phyloP scores from a whole-genome alignment of 2,329 filamentous ascomycete species.

The Xylariales sp. region DNA sequence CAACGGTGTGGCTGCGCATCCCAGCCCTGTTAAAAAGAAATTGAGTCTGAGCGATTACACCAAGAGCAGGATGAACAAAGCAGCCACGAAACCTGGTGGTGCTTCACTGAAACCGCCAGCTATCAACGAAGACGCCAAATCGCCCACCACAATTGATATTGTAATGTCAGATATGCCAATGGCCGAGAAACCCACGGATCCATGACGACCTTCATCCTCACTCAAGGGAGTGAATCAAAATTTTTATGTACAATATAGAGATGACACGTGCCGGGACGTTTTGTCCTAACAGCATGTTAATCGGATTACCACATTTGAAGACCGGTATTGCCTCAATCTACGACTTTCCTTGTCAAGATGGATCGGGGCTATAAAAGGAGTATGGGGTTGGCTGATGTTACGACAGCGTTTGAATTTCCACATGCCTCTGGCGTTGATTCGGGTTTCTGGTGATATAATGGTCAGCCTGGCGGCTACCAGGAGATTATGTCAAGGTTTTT shows the following conservation, averaged over 20 bases:
- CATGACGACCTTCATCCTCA: conserved; percentile 8
- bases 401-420: neutral
- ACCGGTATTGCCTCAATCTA: neutral
- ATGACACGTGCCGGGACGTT: conserved; percentile 10
- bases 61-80: conserved; percentile 53
- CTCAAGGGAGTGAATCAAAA: conserved; percentile 3
- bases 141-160: conserved; percentile 27
- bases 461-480: too few relatives aligned
- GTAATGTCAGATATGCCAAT: conserved; percentile 28
- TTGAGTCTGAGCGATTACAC: conserved; percentile 63
- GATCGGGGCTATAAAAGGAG: neutral
- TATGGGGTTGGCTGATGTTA: neutral
- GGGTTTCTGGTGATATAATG: too few relatives aligned
- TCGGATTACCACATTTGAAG: too few relatives aligned
- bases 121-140: conserved; percentile 35
- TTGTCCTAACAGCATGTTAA: too few relatives aligned
- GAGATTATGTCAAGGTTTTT: too few relatives aligned
- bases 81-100: conserved; percentile 35
- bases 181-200: conserved; percentile 23
- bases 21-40: conserved; percentile 64
- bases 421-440: neutral
- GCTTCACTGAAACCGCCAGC: conserved; percentile 32
- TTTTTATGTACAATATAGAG: conserved; percentile 31
- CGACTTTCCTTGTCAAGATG: neutral
- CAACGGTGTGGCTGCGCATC: conserved; percentile 41